Base-by-base conservation (phyloP, 495 filamentous ascomycete genomes). In the Penicillium salamii region DNA sequence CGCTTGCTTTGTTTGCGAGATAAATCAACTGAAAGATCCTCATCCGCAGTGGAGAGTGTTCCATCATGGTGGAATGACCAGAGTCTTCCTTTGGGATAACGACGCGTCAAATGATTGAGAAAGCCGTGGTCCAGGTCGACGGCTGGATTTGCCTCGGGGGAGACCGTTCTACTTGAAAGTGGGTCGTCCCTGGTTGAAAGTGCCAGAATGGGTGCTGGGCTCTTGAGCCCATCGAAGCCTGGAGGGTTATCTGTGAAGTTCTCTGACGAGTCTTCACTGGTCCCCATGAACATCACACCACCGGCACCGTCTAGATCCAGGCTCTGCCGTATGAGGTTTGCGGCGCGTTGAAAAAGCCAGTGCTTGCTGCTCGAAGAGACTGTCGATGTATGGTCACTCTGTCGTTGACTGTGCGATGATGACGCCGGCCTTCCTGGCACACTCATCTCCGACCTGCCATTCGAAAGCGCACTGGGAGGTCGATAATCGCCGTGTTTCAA, bases 51-150 rank as follows among this genome's bases (percentile, higher is more conserved):
- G 1, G 70, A 71, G 3, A 76, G 42, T 19, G 63, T 40, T 2
- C 72, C 67, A 42, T 78, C 76, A 2, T 67, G 74, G 40, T 87
- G 82, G 53, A 84, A 84, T 13, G 78, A 80, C 78, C 83, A 88
- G 8, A 89, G 63, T 40, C 81, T 79, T 5, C 85, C 85, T 40
- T 78, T 74, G 6, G 79, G 78, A 57, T 88, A 84, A n/a, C 78
- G 71, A 8, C 76, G 74, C 1, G 87, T 28, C 61, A 1, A 87
- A 63, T 42, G 71, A 59, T 5, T 71, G 68, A 1, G 86, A 60
- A 18, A 83, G 73, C 1, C 56, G 54, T 59, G 65, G 39, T 74
- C 71, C 19, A 73, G 40, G 41, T 61, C 67, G 11, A 65, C 63
- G 3, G 70, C 69, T 0, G 72, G 57, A 28, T 28, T 9, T 28